phyloP scores from a whole-genome alignment of 2,329 filamentous ascomycete species.

The Rutstroemia sydowiana region DNA sequence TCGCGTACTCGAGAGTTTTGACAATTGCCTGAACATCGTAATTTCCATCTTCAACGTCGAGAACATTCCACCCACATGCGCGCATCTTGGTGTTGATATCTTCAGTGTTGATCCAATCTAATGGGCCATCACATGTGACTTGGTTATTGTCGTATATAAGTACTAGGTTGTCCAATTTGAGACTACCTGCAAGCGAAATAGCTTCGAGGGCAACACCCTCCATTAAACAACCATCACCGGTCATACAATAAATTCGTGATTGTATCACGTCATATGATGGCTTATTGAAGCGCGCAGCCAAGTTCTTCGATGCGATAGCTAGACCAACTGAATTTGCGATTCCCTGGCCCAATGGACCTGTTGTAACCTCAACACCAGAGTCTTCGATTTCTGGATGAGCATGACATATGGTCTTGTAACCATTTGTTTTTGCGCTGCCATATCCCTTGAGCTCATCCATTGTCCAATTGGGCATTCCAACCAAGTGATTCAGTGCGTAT shows the following conservation, averaged over 20 bases:
- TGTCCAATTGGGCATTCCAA: conserved; percentile 78
- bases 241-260: conserved; percentile 96
- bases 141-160: conserved; percentile 98
- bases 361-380: conserved; percentile 96
- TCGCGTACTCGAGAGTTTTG: conserved; percentile 75
- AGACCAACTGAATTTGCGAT: conserved; percentile 96
- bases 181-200: conserved; percentile 84
- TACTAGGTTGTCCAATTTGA: conserved; percentile 97
- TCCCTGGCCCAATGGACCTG: conserved; percentile 94
- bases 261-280: conserved; percentile 82
- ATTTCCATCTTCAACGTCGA: conserved; percentile 82
- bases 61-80: conserved; percentile 91
- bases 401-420: no score
- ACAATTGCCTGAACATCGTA: conserved; percentile 81
- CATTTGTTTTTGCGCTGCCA: no score
- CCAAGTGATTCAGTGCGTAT: conserved; percentile 95
- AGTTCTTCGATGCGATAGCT: conserved; percentile 92
- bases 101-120: conserved; percentile 93
- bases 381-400: conserved; percentile 96
- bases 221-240: conserved; percentile 98
- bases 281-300: conserved; percentile 91
- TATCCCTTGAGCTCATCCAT: conserved; percentile 91
- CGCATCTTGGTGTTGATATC: conserved; percentile 93
- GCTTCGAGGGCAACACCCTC: conserved; percentile 95
- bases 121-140: conserved; percentile 92